Conservation (phyloP, 441 rosid species). For the Gossypium davidsonii region DNA sequence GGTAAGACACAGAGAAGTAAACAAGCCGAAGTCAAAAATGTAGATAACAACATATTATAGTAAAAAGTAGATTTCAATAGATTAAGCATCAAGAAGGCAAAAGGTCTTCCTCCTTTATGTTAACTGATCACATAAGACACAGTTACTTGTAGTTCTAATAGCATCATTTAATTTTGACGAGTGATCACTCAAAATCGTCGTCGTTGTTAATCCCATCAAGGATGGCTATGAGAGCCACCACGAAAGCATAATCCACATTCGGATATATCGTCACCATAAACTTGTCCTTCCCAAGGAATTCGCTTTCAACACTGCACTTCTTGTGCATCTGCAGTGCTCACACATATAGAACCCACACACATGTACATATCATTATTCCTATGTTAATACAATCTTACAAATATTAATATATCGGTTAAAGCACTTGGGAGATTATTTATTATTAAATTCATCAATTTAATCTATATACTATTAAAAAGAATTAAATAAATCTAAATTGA, state of each 20-base stretch:
- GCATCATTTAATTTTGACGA: not conserved
- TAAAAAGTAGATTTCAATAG: not conserved
- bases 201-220: not conserved
- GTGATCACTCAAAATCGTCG: not conserved
- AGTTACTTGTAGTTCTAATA: not conserved
- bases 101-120: not conserved
- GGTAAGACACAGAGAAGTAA: not conserved
- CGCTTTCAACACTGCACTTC: not conserved
- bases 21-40: not conserved
- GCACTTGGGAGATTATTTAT: no score
- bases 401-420: no score
- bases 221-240: not conserved
- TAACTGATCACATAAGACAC: not conserved
- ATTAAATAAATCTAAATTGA: no score
- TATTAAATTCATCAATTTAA: no score
- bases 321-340: not conserved
- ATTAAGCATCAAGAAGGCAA: not conserved
- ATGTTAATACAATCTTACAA: no score
- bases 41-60: not conserved
- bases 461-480: no score
- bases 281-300: not conserved
- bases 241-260: not conserved
- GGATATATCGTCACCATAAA: not conserved
- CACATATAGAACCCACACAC: not conserved
- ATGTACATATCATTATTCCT: no score